phyloP scores from a whole-genome alignment of 208 protist genomes.

The Leishmania lainsoni region DNA sequence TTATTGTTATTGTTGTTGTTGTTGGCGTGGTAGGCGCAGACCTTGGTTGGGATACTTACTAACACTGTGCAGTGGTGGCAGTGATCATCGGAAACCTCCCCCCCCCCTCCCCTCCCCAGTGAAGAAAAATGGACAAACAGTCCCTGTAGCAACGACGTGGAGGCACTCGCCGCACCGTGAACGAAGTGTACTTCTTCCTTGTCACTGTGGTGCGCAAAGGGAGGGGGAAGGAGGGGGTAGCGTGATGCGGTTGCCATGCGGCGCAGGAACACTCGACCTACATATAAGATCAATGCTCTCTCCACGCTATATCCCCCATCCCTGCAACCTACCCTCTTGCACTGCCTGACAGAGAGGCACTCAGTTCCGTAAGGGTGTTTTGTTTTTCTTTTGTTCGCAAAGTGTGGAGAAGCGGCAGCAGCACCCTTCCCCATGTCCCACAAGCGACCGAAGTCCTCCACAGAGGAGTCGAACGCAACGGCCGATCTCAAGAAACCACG shows the following conservation, averaged over 20 bases:
- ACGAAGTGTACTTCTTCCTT: neutral
- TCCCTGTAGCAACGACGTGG: neutral
- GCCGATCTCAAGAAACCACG: slow-evolving; percentile 35
- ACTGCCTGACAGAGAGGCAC: neutral
- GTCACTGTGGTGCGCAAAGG: neutral
- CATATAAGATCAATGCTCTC: neutral
- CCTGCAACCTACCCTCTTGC: neutral
- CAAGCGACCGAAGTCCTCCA: slow-evolving; percentile 15
- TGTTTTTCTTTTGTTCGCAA: neutral
- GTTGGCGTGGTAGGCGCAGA: neutral
- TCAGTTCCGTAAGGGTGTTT: neutral
- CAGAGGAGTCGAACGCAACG: slow-evolving; percentile 21
- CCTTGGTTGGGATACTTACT: neutral
- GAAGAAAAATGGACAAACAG: neutral
- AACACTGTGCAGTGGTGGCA: neutral
- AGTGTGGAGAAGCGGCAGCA: neutral
- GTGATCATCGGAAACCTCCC: neutral
- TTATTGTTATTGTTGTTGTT: slow-evolving; percentile 2
- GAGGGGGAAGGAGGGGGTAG: neutral
- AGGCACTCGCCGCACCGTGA: neutral
- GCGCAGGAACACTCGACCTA: neutral
- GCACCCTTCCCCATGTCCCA: slow-evolving; percentile 10
- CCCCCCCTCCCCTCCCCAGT: too few species aligned
- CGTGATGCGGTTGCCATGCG: neutral
- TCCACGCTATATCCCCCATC: neutral